Percentiles rank a stretch among this genome's conserved stretches.
phyloP scores from a whole-genome alignment of 2,329 filamentous ascomycete genomes.

The Biscogniauxia sp. region DNA sequence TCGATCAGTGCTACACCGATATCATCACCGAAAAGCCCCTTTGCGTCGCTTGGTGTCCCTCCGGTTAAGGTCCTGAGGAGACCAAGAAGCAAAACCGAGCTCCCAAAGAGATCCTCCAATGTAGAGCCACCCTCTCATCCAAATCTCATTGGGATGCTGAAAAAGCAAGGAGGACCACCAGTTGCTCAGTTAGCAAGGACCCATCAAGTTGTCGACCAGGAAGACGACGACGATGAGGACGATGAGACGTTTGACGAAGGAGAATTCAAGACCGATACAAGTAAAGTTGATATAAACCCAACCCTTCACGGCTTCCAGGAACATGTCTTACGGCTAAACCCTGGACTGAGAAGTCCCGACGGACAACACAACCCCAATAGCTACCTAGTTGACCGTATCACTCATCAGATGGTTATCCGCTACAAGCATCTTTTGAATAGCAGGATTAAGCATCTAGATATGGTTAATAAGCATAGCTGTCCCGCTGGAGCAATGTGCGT shows the following conservation, averaged over 20 bases:
- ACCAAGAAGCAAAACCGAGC: constrained; percentile 54
- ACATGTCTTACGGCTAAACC: constrained; percentile 72
- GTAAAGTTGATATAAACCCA: constrained; percentile 66
- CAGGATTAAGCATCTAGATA: constrained; percentile 67
- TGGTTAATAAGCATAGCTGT: constrained; percentile 55
- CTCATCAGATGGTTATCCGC: constrained; percentile 73
- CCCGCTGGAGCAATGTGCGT: constrained; percentile 61
- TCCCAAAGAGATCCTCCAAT: constrained; percentile 42
- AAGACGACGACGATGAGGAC: constrained; percentile 61
- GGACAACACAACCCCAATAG: constrained; percentile 38
- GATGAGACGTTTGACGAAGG: constrained; percentile 55
- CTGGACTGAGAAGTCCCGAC: constrained; percentile 51
- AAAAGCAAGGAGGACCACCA: constrained; percentile 52
- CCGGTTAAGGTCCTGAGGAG: constrained; percentile 50
- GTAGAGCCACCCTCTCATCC: constrained; percentile 38
- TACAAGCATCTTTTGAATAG: constrained; percentile 74
- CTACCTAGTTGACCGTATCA: constrained; percentile 76
- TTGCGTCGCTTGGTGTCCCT: constrained; percentile 40
- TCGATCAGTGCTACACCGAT: constrained; percentile 57
- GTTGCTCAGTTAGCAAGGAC: constrained; percentile 46
- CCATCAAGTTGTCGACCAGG: constrained; percentile 44
- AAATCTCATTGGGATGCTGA: constrained; percentile 50
- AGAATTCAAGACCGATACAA: constrained; percentile 60
- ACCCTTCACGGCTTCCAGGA: constrained; percentile 73
- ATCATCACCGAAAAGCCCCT: constrained; percentile 53